A percentile compares a stretch with the other conserved stretches of the same genome.
Evolutionary conservation across 2,329 filamentous ascomycete species (phyloP).

Genomic region (Helotiales sp.): DNA sequence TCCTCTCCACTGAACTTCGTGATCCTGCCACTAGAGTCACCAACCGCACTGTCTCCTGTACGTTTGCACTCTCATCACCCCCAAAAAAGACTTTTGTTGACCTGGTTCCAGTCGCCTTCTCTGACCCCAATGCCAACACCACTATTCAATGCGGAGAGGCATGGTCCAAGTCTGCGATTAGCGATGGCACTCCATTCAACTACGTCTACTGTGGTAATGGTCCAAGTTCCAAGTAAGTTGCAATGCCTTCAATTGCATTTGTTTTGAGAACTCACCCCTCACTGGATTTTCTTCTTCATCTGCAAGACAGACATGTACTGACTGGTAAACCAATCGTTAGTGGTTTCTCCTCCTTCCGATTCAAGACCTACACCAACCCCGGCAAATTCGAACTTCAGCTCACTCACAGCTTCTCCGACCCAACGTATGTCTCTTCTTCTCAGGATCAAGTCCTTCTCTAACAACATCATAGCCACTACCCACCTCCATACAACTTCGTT

Average conservation of each 20-base stretch:
- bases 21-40: background rate
- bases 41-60: conserved; percentile 29
- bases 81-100: background rate
- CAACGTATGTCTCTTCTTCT: conserved; percentile 26
- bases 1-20: conserved; percentile 20
- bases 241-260: background rate
- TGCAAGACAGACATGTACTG: background rate
- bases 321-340: background rate
- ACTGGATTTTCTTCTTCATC: background rate
- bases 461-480: conserved; percentile 27
- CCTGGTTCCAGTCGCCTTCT: conserved; percentile 33
- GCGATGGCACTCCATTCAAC: conserved; percentile 23
- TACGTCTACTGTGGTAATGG: conserved; percentile 21
- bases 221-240: background rate
- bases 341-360: conserved; percentile 35
- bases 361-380: conserved; percentile 26
- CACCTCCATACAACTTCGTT: conserved; percentile 31
- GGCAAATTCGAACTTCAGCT: conserved; percentile 32
- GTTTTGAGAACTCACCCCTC: background rate
- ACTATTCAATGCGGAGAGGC: conserved; percentile 34
- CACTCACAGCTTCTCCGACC: conserved; percentile 34
- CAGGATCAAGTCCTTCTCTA: background rate
- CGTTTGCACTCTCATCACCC: background rate
- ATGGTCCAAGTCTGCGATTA: conserved; percentile 30
- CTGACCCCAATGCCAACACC: conserved; percentile 40